Evolutionary conservation across 2,329 filamentous ascomycete species (phyloP), one percentile per base, ranked within the genome.

Genomic region (Stagonosporopsis cucurbitacearum): DNA sequence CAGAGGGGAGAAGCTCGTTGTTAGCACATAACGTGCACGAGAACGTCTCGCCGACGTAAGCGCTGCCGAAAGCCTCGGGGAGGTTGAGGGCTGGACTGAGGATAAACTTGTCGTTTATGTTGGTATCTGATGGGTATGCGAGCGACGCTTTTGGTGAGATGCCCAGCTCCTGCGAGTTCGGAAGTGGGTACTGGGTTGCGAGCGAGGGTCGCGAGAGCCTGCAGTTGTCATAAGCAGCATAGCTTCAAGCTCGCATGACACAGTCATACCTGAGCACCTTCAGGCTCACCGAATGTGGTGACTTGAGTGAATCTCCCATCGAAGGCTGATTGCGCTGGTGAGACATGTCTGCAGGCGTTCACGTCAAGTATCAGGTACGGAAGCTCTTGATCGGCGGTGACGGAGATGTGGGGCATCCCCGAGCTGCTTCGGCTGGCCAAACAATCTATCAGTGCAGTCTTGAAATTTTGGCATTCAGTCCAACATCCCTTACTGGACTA

Each of bases 11-110:
- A 1, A 87, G 76, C 70, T 98, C 94, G 73, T 97, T 94, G 80
- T 96, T 97, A n/a, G 91, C 93, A 78, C 93, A 96, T 20, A 98
- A 83, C 1, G 94, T 96, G 77, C 95, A 99, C 62, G 89, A 88
- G 77, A 99, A 98, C 0, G 89, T 92, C 79, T 98, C 93, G 67
- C 95, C 95, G 19, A 98, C 94, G 74, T 97, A 97, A 8, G 94
- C 93, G 12, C 91, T 94, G 40, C 93, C 94, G 74, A 99, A 98
- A 0, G 92, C 89, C 15, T 92, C 88, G 9, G 95, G 94, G 1
- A 98, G 87, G 42, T 91, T 95, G 67, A 98, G 84, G 65, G 84
- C 79, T 20, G 84, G 82, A 26, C 81, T 81, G 46, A 88, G 76
- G 33, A 86, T 82, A 63, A 86, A 87, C 26, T 79, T 77, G 59